Base-by-base conservation (phyloP, 805 yeast genomes). In the Starmerella lactis-condensi region DNA sequence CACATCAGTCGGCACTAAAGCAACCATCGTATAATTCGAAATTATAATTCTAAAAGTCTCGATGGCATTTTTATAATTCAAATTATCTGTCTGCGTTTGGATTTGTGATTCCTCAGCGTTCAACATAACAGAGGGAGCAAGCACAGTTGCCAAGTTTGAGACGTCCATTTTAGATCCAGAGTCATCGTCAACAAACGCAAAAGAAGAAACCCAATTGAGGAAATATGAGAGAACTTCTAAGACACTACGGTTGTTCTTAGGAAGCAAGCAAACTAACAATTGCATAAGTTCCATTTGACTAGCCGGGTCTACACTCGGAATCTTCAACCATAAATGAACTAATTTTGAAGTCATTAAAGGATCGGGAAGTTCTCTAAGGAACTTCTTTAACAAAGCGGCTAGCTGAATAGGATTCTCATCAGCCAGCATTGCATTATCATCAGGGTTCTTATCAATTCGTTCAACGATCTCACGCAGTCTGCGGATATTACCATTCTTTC, bases 401-500 rank as follows among this genome's bases (percentile, higher is more conserved):
- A 89, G 58, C 55, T 89, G 98, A 26, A 89, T 78, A 0, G 93
- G 83, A 31, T 72, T 73, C 50, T 85, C 94, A 31, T 58, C 63
- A 15, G 70, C 62, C 22, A 82, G 63, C 43, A 72, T 72, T 0
- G 91, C 89, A 6, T 72, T 64, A 34, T 61, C 67, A 15, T 69
- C 64, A 2, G 94, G 93, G 42, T 66, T 62, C 27, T 64, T 59
- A 53, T 89, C 89, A 41, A 85, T 74, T 29, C 60, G 64, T 32
- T 70, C 79, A 0, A 81, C 67, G 35, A 83, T 56, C 41, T 73
- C 77, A 43, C 75, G 69, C 30, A 85, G 59, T 27, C 77, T 65
- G 44, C 82, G 71, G 47, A 89, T 83, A 50, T 89, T 89, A 47
- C 99, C 99, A 50, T 89, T 89, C 48, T 83, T 75, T 46, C 99